Evolutionary conservation across 805 yeast species (phyloP).

Genomic region (Teunomyces funiuensis): DNA sequence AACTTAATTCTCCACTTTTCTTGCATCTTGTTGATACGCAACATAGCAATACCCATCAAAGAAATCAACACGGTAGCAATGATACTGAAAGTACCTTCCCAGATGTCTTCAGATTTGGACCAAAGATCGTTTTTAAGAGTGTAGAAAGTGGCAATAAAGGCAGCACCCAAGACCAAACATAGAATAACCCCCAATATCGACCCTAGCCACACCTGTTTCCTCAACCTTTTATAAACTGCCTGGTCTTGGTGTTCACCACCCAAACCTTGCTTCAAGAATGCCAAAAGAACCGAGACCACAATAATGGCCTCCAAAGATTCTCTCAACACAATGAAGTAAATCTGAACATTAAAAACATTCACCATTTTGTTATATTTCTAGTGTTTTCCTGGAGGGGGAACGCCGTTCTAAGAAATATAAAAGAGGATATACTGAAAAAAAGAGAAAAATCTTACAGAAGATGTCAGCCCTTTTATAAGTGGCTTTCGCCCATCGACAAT

Average conservation of each 20-base stretch:
- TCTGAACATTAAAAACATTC: slow-evolving; percentile 25
- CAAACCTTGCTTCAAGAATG: slow-evolving; percentile 28
- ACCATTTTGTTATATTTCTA: slow-evolving; percentile 16
- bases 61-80: slow-evolving; percentile 26
- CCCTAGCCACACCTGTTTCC: slow-evolving; percentile 24
- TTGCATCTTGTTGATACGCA: slow-evolving; percentile 29
- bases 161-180: slow-evolving; percentile 23
- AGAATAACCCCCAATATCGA: slow-evolving; percentile 19
- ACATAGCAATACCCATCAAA: slow-evolving; percentile 29
- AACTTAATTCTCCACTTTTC: slow-evolving; percentile 31
- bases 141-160: slow-evolving; percentile 25
- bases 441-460: not conserved
- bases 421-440: not conserved
- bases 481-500: not conserved
- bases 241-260: slow-evolving; percentile 23
- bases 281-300: slow-evolving; percentile 28
- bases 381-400: not conserved
- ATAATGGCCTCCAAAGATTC: slow-evolving; percentile 27
- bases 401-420: not conserved
- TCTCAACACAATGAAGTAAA: slow-evolving; percentile 26
- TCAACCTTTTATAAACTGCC: slow-evolving; percentile 17
- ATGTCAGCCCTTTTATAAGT: not conserved
- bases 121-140: slow-evolving; percentile 21
- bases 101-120: slow-evolving; percentile 23
- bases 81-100: slow-evolving; percentile 28